Evolutionary conservation across 805 yeast species (phyloP).

Genomic region (Candida lessepsii): DNA sequence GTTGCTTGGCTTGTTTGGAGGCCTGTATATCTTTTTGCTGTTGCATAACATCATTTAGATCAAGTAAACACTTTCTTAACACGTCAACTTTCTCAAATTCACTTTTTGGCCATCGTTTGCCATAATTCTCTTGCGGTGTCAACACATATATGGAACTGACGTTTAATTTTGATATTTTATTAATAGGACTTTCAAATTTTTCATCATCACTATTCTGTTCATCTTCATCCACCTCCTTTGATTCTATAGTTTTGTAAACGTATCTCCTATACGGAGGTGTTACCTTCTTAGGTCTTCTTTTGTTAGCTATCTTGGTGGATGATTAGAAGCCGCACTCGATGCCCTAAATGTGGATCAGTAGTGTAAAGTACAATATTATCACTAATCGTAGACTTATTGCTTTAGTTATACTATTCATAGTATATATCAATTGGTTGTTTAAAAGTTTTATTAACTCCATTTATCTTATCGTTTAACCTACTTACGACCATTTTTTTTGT

Average conservation of each 20-base stretch:
- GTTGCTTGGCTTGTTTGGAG: too few relatives aligned
- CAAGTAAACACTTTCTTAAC: slow-evolving; percentile 31
- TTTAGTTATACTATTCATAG: too few relatives aligned
- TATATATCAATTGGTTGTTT: not conserved
- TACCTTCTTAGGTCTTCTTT: slow-evolving; percentile 79
- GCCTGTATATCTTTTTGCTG: too few relatives aligned
- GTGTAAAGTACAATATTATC: too few relatives aligned
- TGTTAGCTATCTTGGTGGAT: slow-evolving; percentile 82
- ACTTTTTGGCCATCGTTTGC: slow-evolving; percentile 47
- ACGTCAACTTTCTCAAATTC: slow-evolving; percentile 53
- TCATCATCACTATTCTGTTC: slow-evolving; percentile 16
- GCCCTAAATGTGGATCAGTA: too few relatives aligned
- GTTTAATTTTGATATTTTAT: slow-evolving; percentile 7
- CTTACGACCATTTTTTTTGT: slow-evolving; percentile 4
- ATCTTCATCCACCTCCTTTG: slow-evolving; percentile 25
- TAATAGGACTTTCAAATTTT: not conserved
- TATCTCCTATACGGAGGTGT: slow-evolving; percentile 79
- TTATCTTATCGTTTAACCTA: not conserved
- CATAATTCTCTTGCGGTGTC: slow-evolving; percentile 20
- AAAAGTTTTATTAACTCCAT: not conserved
- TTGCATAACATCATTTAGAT: not conserved
- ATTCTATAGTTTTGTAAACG: slow-evolving; percentile 49
- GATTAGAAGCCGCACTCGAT: too few relatives aligned
- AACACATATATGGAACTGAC: slow-evolving; percentile 35
- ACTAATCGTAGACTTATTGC: too few relatives aligned